Evolutionary conservation across 2,329 filamentous ascomycete species (phyloP), one percentile per base, ranked within the genome.

Genomic region (Diaporthe sp.): DNA sequence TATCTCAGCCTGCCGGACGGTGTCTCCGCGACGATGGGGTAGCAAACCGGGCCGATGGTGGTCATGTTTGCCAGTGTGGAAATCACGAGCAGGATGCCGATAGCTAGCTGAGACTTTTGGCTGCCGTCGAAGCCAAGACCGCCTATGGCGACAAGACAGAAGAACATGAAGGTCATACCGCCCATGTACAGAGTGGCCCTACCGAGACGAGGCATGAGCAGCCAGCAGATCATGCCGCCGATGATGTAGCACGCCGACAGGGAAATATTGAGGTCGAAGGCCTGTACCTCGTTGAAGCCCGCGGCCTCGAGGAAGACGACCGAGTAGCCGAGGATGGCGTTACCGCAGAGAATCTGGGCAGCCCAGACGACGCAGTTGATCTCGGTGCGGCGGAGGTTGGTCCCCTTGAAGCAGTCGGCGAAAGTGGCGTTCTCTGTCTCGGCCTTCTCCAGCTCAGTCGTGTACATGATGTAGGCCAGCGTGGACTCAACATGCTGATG

Each of bases 121-220:
- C 76, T 72, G 7, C 74, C 47, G 3, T 77, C 74, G 69, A 79
- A 81, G 17, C 81, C 80, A 0, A 83, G 80, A 5, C 78, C 80
- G 4, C 83, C 83, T 25, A 84, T 83, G 25, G 78, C 78, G 15
- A 83, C 64, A 7, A 85, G 81, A 40, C 82, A 82, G 54, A 82
- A 77, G 71, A 85, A 84, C 83, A 85, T 84, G 71, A 84, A 80
- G 0, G 79, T 76, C 73, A 85, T 69, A 0, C 85, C 85, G 4
- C 75, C 76, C 80, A 86, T 84, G 50, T 86, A 86, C 12, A 86
- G 81, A 0, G 84, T 85, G 2, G 81, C 80, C 7, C 85, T 78
- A 1, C 85, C 85, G 25, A 86, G 54, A 35, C 83, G 81, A 4
- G 82, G 82, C 75, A 86, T 84, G 2, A 86, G 78, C 17, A 83